Base-by-base conservation (phyloP, 176 grass and related monocot species). In the Rhynchospora tenuis region DNA sequence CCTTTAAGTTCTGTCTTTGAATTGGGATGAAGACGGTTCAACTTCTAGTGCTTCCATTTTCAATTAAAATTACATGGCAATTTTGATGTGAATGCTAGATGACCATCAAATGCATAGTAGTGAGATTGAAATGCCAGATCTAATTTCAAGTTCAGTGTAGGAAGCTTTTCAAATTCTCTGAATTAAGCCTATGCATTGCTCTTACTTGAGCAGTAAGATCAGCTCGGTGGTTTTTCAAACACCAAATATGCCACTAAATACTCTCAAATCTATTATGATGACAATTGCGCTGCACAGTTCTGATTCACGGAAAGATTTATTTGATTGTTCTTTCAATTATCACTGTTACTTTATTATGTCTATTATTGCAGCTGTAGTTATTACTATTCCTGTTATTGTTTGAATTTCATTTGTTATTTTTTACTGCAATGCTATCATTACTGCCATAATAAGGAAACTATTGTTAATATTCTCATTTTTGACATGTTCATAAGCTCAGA, bases 361-460 rank as follows among this genome's bases (percentile, higher is more conserved):
- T 54, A 51, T 14, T 54, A 9, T 26, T 52, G 46, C 24, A 16
- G 11, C 22, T 75, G 52, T 75, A 75, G 6, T 75, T 23, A 60
- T 75, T 75, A 75, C 46, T 74, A 26, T 74, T 72, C 29, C 28
- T 67, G 64, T 38, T 33, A 65, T 67, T 67, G 64, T 16, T 42
- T 72, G 16, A 72, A 22, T 72, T 5, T 11, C 46, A 24, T 64
- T 64, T 33, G 6, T 42, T 33, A 68, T 71, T 71, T 71, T 14
- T 26, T 24, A 50, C 29, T 46, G 13, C 20, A 48, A 73, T 71
- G 44, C 22, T 61, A 65, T 65, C 11, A 31, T 65, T 33, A 29
- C 27, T 6, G 16, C 15, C 10, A 65, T 65, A 33, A 61, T 2
- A 61, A 61, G 22, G 23, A 65, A 31, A 33, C 0, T 51, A 16